Evolutionary conservation across 23 red algal genomes (phyloP).

Genomic region (Gracilaria vermiculophylla): DNA sequence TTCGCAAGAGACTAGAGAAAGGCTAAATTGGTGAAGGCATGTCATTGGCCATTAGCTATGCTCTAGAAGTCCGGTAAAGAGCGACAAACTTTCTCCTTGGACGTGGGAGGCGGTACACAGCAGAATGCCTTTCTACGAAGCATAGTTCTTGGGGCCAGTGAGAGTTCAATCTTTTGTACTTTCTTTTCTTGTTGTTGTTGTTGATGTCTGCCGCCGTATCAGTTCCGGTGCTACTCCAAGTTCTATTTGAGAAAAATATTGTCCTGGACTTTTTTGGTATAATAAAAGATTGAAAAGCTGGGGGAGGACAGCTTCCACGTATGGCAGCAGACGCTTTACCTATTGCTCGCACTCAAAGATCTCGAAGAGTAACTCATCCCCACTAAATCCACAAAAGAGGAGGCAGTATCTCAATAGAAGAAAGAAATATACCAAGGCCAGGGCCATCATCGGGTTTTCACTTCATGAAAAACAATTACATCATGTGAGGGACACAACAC

Average conservation of each 20-base stretch:
- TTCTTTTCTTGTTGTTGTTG: not conserved
- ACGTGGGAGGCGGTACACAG: not conserved
- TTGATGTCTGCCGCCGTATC: not conserved
- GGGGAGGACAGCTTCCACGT: not conserved
- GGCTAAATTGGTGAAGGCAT: slow-evolving; percentile 10
- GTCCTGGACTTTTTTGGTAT: not conserved
- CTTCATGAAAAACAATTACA: not conserved
- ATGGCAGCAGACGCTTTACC: not conserved
- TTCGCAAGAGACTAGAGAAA: not conserved
- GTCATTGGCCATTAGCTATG: slow-evolving; percentile 8
- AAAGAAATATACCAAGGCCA: not conserved
- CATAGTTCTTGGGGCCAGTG: not conserved
- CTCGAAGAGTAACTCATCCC: not conserved
- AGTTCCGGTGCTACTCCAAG: too few relatives aligned
- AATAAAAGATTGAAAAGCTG: not conserved
- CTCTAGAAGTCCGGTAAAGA: not conserved
- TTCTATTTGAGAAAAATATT: not conserved
- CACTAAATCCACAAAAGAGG: not conserved
- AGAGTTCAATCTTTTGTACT: not conserved
- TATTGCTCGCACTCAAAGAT: not conserved
- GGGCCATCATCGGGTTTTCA: slow-evolving; percentile 5
- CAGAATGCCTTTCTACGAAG: not conserved
- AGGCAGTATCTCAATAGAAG: not conserved
- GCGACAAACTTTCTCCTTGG: not conserved
- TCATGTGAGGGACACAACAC: not conserved